Percentiles rank a stretch among this genome's conserved stretches.
Conservation (phyloP, 2,329 filamentous ascomycete species). For the Raffaelea arxii region DNA sequence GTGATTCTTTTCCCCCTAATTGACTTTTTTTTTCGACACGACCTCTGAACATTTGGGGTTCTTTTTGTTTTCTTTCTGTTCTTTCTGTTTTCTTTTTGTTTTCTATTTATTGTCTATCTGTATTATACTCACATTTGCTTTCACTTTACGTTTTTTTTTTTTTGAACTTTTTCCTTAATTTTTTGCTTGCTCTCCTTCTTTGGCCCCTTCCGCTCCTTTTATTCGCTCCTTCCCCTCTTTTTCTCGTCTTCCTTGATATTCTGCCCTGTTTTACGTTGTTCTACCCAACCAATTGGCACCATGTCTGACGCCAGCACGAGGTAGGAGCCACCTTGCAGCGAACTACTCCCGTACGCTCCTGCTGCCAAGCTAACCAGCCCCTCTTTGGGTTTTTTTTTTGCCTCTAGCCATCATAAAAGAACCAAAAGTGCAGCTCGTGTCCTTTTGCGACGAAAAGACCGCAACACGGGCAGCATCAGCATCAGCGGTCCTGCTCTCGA, state of each 20-base stretch:
- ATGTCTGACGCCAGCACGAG: constrained; percentile 23
- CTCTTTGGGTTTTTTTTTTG: background rate
- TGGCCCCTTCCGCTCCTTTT: background rate
- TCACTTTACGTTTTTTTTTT: background rate
- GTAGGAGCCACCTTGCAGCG: constrained; percentile 10
- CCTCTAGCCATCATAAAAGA: constrained; percentile 33
- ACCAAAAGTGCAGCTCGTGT: constrained; percentile 45
- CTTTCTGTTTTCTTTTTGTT: too few relatives aligned
- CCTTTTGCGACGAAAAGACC: constrained; percentile 43
- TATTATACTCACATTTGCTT: too few relatives aligned
- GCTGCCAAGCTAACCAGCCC: background rate
- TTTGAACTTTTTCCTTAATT: background rate
- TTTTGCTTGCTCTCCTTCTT: background rate
- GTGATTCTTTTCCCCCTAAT: too few relatives aligned
- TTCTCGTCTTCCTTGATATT: background rate
- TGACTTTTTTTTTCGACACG: too few relatives aligned
- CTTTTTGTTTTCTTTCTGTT: too few relatives aligned
- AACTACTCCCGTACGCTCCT: background rate
- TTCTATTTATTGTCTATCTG: too few relatives aligned
- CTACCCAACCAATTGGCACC: background rate
- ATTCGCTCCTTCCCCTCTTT: background rate
- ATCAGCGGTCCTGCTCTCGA: too few relatives aligned
- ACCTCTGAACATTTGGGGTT: too few relatives aligned
- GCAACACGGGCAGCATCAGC: constrained; percentile 29
- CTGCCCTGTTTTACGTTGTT: background rate